Evolutionary conservation across 1,284 basidiomycete species (phyloP).

Genomic region (Ceratobasidium sp.): DNA sequence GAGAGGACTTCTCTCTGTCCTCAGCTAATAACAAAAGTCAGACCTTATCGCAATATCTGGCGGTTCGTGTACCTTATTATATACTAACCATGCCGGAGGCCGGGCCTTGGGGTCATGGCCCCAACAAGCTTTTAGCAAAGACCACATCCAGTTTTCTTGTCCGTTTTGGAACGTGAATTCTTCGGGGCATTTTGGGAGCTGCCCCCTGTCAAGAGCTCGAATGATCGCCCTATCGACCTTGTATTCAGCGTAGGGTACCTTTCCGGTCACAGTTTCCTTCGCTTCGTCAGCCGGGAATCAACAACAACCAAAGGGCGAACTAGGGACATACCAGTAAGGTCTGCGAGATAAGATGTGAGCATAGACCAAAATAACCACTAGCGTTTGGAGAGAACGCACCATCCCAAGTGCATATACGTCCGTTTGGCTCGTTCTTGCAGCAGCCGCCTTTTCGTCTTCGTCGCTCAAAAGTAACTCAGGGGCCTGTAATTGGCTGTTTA

Average conservation of each 20-base stretch:
- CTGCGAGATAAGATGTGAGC: background rate
- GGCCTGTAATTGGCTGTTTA: background rate
- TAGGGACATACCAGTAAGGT: conserved; percentile 16
- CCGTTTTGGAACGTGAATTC: background rate
- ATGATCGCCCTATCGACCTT: background rate
- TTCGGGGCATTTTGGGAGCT: background rate
- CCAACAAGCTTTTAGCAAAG: background rate
- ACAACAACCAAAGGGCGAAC: background rate
- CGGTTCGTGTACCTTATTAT: background rate
- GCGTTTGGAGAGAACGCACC: background rate
- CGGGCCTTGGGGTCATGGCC: background rate
- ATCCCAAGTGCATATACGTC: conserved; percentile 25
- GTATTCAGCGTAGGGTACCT: background rate
- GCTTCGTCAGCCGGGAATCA: background rate
- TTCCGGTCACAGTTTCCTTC: conserved; percentile 7
- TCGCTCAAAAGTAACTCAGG: conserved; percentile 6
- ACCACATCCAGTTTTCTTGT: background rate
- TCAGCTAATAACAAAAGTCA: background rate
- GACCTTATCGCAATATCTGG: background rate
- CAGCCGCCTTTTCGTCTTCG: background rate
- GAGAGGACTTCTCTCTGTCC: background rate
- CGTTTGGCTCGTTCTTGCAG: background rate
- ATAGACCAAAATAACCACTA: background rate
- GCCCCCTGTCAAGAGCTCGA: background rate
- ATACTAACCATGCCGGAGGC: background rate